Percentiles rank a stretch among this genome's conserved stretches.
phyloP scores from a whole-genome alignment of 495 filamentous ascomycete species.

The Podospora bellae-mahoneyi region DNA sequence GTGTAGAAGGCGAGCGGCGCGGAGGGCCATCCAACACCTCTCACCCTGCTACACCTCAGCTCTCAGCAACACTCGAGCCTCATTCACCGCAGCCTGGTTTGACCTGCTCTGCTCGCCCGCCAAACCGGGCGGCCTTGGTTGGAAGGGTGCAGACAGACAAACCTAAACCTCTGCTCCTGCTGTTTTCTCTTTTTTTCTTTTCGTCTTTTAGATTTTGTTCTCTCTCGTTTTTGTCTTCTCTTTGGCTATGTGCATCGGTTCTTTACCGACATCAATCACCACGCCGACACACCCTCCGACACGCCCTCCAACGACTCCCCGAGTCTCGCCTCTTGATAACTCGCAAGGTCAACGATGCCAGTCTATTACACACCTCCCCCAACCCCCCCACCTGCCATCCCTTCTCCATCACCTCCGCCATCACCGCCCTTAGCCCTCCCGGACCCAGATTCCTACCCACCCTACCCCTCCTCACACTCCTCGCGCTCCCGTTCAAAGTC shows the following conservation, averaged over 20 bases:
- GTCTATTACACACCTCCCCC: slow-evolving; percentile 18
- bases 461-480: not conserved
- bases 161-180: not conserved
- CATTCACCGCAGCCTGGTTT: not conserved
- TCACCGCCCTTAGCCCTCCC: not conserved
- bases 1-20: not conserved
- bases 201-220: not conserved
- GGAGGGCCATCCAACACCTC: not conserved
- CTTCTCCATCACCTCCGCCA: slow-evolving; percentile 1
- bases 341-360: slow-evolving; percentile 10
- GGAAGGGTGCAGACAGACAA: not conserved
- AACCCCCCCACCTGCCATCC: slow-evolving; percentile 1
- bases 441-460: not conserved
- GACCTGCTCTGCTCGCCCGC: not conserved
- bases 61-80: not conserved
- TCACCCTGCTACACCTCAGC: not conserved
- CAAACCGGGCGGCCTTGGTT: not conserved
- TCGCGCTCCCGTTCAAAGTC: slow-evolving; percentile 9
- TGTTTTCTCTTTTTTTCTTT: not conserved
- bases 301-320: too few relatives aligned
- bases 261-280: not conserved
- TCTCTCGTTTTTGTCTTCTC: not conserved
- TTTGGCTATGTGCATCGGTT: too few relatives aligned
- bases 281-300: too few relatives aligned
- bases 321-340: not conserved